Evolutionary conservation across 192 early-diverging fungal species (phyloP).

Genomic region (Coemansia sp.): DNA sequence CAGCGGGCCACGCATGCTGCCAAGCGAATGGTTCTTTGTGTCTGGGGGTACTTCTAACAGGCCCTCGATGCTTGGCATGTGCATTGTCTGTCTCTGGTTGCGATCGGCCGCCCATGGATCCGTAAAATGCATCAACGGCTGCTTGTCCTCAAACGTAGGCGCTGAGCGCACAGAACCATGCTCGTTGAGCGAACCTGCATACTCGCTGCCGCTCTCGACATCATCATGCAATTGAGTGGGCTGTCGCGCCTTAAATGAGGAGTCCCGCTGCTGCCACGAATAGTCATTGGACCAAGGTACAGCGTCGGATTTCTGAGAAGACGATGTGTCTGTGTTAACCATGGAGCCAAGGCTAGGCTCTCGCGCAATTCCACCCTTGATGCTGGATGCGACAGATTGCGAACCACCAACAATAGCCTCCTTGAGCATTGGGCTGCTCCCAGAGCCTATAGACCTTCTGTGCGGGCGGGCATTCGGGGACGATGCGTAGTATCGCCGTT

Average conservation of each 20-base stretch:
- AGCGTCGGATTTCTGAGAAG: conserved; percentile 26
- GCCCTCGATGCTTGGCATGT: conserved; percentile 3
- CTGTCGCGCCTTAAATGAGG: conserved; percentile 43
- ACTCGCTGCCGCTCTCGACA: conserved; percentile 33
- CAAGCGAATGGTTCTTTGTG: conserved; percentile 11
- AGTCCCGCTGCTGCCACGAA: conserved; percentile 41
- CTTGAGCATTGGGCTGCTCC: conserved; percentile 35
- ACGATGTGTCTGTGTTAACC: conserved; percentile 13
- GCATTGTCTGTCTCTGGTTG: conserved; percentile 21
- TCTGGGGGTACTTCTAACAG: neutral
- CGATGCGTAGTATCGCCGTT: conserved; percentile 36
- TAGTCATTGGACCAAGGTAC: conserved; percentile 30
- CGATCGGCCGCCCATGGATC: conserved; percentile 54
- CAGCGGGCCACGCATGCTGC: conserved; percentile 16
- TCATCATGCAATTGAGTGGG: conserved; percentile 31
- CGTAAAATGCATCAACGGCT: conserved; percentile 39
- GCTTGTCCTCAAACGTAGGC: conserved; percentile 30
- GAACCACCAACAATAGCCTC: conserved; percentile 37
- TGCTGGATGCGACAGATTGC: conserved; percentile 50
- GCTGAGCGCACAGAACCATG: conserved; percentile 40
- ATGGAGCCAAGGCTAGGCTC: conserved; percentile 37
- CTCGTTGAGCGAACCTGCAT: conserved; percentile 26
- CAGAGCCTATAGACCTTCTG: conserved; percentile 25
- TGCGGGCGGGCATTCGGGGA: conserved; percentile 20
- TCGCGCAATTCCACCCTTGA: conserved; percentile 32